These are phyloP conservation scores for Rhodotorula babjevae DNA, from an alignment of 768 basidiomycete species.

Conservation along the genomic window DNA sequence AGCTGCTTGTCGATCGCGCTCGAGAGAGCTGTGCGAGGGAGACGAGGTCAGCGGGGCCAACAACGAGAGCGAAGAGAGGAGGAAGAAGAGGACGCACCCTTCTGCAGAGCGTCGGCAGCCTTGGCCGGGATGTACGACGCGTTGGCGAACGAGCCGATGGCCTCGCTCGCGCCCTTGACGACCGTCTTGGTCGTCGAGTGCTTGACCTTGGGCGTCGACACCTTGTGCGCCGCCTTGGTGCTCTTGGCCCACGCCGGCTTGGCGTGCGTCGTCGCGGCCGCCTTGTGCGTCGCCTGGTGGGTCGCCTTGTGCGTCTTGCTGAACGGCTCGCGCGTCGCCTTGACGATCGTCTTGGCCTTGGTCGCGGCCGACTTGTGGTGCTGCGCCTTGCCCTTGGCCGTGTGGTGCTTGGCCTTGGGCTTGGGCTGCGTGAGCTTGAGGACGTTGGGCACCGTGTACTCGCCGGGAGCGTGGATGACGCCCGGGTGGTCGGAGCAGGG, in stretches of 20 bases:
- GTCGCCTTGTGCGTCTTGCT: background rate
- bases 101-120: slow-evolving; percentile 1
- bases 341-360: background rate
- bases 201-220: slow-evolving; percentile 30
- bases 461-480: slow-evolving; percentile 15
- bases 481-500: slow-evolving; percentile 32
- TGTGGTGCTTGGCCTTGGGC: background rate
- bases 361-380: background rate
- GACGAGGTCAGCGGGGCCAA: background rate
- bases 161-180: slow-evolving; percentile 11
- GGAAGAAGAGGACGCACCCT: background rate
- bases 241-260: background rate
- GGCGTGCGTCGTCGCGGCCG: background rate
- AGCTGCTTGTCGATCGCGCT: slow-evolving; percentile 24
- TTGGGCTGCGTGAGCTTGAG: slow-evolving; percentile 14
- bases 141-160: slow-evolving; percentile 23
- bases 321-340: background rate
- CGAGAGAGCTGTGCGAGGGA: background rate
- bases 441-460: slow-evolving; percentile 7
- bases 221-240: slow-evolving; percentile 16
- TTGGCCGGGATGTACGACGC: slow-evolving; percentile 15
- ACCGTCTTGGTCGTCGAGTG: slow-evolving; percentile 12
- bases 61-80: background rate
- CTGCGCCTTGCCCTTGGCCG: background rate
- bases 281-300: background rate